Conservation (phyloP, 1,284 basidiomycete genomes). For the Coniophora puteana region DNA sequence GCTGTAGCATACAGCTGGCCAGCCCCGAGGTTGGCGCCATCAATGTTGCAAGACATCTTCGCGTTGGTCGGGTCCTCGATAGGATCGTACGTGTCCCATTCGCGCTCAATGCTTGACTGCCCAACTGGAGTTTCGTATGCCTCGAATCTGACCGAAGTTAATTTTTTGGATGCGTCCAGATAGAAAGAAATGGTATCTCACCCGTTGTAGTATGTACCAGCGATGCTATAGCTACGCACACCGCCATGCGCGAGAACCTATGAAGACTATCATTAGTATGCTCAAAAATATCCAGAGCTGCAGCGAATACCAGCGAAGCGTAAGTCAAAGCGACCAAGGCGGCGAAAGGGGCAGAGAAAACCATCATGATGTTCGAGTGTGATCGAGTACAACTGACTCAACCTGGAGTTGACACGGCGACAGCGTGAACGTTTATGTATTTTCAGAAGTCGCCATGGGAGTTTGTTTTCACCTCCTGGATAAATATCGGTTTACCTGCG, state of each 20-base stretch:
- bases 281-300: no score
- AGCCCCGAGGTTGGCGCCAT: constrained; percentile 29
- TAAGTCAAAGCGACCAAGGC: no score
- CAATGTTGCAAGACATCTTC: constrained; percentile 31
- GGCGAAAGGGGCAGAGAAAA: no score
- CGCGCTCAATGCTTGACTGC: constrained; percentile 34
- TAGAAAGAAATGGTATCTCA: constrained; percentile 8
- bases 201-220: constrained; percentile 29
- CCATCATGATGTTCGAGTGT: no score
- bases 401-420: no score
- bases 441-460: no score
- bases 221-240: constrained; percentile 32
- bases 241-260: constrained; percentile 40
- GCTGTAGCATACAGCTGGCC: constrained; percentile 34
- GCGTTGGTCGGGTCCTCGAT: constrained; percentile 33
- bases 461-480: no score
- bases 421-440: no score
- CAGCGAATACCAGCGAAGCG: no score
- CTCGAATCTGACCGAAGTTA: constrained; percentile 16
- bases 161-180: not conserved
- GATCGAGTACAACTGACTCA: no score
- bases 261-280: no score
- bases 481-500: no score
- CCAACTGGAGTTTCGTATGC: constrained; percentile 37
- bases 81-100: constrained; percentile 27